Evolutionary conservation across 2,329 filamentous ascomycete genomes (phyloP), one percentile per base, ranked within the genome.

Genomic region (Paracamarosporium sp.): DNA sequence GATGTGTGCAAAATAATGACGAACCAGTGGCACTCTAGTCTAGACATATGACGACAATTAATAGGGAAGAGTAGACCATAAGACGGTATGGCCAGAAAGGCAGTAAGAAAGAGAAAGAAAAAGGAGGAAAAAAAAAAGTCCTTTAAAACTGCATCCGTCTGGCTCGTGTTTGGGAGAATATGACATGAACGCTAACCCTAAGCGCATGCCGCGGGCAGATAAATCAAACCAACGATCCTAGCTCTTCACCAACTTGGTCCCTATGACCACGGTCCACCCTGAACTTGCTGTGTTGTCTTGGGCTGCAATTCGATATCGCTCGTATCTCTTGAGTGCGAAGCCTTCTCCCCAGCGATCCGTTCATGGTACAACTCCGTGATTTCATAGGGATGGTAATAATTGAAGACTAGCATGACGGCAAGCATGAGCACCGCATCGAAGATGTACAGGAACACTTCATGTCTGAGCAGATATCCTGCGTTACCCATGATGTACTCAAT

Each of bases 401-500:
- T 76, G 33, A 81, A 79, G 20, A 79, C 56, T 0, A 67, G 50
- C 76, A 82, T 80, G 7, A 80, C 78, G 5, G 64, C 17, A 12
- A 77, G 63, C 79, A 81, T 81, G 25, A 80, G 64, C 2, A 67
- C 44, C 30, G 78, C 78, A 72, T 83, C 81, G 53, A 82, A 80
- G 25, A 79, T 61, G 61, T 82, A 82, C 4, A 81, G 51, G 46
- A 70, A 82, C 3, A 73, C 63, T 69, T 84, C 81, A 24, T 75
- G 69, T 4, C 59, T 57, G 36, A 83, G 66, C n/a, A 85, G 62
- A 43, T 73, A 77, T 2, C 83, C 82, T 30, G 74, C 63, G 24
- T 77, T 73, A 1, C 82, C 82, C 59, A 77, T 65, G 0, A 75
- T 58, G 53, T 82, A 85, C 68, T 85, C 82, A 11, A 79, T 64